Percentiles rank a stretch among this genome's conserved stretches.
Conservation (phyloP, 148 eudicot species). For the Selenicereus undatus region DNA sequence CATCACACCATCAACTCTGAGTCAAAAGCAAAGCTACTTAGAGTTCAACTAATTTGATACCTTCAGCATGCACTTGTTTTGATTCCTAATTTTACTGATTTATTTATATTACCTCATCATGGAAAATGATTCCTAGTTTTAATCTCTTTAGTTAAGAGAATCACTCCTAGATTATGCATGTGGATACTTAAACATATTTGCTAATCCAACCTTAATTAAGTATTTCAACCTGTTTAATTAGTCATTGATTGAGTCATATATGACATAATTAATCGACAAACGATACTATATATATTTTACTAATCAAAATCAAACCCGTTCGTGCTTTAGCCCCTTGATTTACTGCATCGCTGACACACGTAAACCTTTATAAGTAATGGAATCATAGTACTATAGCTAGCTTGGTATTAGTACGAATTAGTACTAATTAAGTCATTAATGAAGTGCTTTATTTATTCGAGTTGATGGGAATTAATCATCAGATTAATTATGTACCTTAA, state of each 20-base stretch:
- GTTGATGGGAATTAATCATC: conserved; percentile 2
- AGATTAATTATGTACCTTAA: conserved; percentile 20
- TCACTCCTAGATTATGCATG: neutral
- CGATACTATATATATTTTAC: too few species aligned
- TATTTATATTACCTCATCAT: too few species aligned
- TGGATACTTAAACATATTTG: neutral
- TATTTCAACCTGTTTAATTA: conserved; percentile 2
- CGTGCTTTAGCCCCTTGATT: conserved; percentile 11
- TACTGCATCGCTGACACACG: conserved; percentile 20
- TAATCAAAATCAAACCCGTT: neutral
- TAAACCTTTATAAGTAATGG: conserved; percentile 8
- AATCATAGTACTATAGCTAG: conserved; percentile 16
- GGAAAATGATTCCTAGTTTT: neutral
- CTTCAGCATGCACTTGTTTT: neutral
- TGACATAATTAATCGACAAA: conserved; percentile 3
- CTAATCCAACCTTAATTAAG: neutral
- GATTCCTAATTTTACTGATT: neutral
- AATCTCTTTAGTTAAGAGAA: neutral
- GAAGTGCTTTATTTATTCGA: neutral
- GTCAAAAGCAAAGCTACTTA: conserved; percentile 15
- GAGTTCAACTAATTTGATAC: conserved; percentile 16
- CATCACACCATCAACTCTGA: conserved; percentile 6
- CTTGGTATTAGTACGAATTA: conserved; percentile 15
- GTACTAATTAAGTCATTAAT: conserved; percentile 6
- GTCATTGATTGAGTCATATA: neutral